A percentile compares a stretch with the other conserved stretches of the same genome.
Conservation (phyloP, 1,284 basidiomycete species). For the Heliocybe sulcata region DNA sequence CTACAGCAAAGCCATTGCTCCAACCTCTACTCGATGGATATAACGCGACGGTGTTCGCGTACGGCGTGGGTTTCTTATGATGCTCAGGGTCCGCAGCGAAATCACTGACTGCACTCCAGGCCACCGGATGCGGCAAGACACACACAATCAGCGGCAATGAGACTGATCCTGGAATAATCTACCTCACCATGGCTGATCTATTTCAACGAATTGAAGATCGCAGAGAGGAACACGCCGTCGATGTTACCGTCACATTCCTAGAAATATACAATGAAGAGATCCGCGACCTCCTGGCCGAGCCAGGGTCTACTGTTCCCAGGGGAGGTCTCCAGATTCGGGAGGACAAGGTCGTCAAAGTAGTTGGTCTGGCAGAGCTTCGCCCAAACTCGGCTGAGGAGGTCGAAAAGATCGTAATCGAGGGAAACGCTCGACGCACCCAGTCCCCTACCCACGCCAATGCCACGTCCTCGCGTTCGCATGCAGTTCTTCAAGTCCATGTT, state of each 20-base stretch:
- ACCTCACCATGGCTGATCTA: conserved; percentile 93
- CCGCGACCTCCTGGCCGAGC: conserved; percentile 84
- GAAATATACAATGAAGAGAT: conserved; percentile 99
- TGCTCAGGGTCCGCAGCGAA: neutral
- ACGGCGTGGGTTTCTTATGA: conserved; percentile 55
- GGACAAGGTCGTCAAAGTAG: conserved; percentile 87
- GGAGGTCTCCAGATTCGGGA: conserved; percentile 90
- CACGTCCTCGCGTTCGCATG: conserved; percentile 92
- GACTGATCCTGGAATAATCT: conserved; percentile 85
- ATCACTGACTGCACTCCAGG: conserved; percentile 41
- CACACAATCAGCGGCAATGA: conserved; percentile 94
- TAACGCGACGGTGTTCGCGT: conserved; percentile 95
- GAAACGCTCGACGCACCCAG: conserved; percentile 84
- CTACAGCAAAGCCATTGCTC: conserved; percentile 80
- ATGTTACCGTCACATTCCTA: conserved; percentile 88
- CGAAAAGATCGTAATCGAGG: conserved; percentile 83
- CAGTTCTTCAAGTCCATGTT: conserved; percentile 91
- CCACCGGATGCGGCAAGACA: conserved; percentile 96
- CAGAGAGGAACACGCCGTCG: conserved; percentile 73
- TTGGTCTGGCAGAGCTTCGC: conserved; percentile 73
- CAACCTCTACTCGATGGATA: conserved; percentile 86
- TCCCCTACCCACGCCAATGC: conserved; percentile 93
- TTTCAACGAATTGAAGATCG: conserved; percentile 86
- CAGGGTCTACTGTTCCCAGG: conserved; percentile 54
- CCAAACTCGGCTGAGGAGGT: conserved; percentile 86